Conservation (phyloP, 306 rosid genomes). For the Cotoneaster glaucophyllus region DNA sequence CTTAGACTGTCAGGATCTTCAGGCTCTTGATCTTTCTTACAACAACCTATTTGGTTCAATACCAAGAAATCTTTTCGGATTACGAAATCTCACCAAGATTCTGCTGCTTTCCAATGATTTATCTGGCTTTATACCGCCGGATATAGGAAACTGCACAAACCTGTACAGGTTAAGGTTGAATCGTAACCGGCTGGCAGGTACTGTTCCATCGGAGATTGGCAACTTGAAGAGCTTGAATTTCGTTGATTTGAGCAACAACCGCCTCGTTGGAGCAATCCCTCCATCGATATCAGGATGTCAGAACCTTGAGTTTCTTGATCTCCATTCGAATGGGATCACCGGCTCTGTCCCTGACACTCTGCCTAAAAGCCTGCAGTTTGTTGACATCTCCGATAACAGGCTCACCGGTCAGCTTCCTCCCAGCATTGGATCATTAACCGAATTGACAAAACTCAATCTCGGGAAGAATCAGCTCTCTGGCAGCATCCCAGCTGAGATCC, state of each 20-base stretch:
- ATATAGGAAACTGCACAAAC: constrained; percentile 68
- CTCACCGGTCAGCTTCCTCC: constrained; percentile 53
- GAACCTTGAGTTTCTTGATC: constrained; percentile 73
- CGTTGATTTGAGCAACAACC: constrained; percentile 55
- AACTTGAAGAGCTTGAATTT: constrained; percentile 51
- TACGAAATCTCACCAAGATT: constrained; percentile 60
- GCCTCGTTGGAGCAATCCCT: constrained; percentile 66
- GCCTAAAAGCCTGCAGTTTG: constrained; percentile 57
- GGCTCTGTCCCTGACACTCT: constrained; percentile 63
- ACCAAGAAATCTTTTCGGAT: constrained; percentile 49
- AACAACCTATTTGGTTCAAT: constrained; percentile 58
- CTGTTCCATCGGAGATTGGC: constrained; percentile 73
- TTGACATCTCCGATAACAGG: constrained; percentile 70
- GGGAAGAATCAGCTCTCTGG: constrained; percentile 67
- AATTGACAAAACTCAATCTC: constrained; percentile 67
- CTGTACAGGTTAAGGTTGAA: constrained; percentile 62
- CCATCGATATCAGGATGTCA: constrained; percentile 53
- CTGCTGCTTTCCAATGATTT: constrained; percentile 67
- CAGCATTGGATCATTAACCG: constrained; percentile 48
- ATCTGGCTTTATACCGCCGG: constrained; percentile 71
- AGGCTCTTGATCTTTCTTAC: constrained; percentile 68
- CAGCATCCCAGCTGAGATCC: constrained; percentile 62
- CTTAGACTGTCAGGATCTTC: constrained; percentile 55
- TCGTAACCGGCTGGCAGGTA: constrained; percentile 51
- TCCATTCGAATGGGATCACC: constrained; percentile 67